Evolutionary conservation across 2,329 filamentous ascomycete species (phyloP), one percentile per base, ranked within the genome.

Genomic region (Pseudogymnoascus sp.): DNA sequence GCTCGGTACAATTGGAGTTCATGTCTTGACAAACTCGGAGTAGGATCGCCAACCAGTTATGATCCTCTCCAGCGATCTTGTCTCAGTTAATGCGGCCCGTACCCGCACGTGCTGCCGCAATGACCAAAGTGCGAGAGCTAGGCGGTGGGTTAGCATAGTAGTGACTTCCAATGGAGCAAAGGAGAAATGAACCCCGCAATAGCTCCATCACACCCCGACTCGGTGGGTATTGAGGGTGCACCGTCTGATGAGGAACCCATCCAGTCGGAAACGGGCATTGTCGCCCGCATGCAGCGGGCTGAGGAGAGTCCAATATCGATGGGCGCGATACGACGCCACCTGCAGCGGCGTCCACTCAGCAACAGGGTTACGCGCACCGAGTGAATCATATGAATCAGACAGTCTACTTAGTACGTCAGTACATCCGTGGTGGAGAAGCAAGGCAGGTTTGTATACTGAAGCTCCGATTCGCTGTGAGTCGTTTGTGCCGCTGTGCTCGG

Each of bases 101-200:
- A 52, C 25, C 45, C 45, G 45, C 45, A 52, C 45, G 45, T 52
- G 45, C 45, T 52, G 14, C 45, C 45, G 45, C 45, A 52, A 52
- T 33, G 25, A 52, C 45, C 25, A 25, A 52, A 52, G 45, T 31
- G 31, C 8, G 25, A 52, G 45, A 12, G n/a, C 45, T 55, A 33
- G 45, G 45, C 11, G 25, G 45, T 33, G 25, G 45, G 18, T 55
- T 55, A 12, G 25, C 3, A 18, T 31, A 11, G 45, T 55, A 33
- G n/a, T n/a, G 28, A n/a, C 45, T 55, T 33, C n/a, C 45, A 55
- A n/a, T 55, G 45, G 45, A 31, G 25, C 28, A 55, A 18, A 33
- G 25, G 28, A 18, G n/a, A 33, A 4, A 31, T 33, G 45, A 55
- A 33, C 25, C 25, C 45, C 45, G 45, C 45, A 31, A 31, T 55